Base-by-base conservation (phyloP, 805 yeast genomes). In the Sugiyamaella boreocaroliniensis region DNA sequence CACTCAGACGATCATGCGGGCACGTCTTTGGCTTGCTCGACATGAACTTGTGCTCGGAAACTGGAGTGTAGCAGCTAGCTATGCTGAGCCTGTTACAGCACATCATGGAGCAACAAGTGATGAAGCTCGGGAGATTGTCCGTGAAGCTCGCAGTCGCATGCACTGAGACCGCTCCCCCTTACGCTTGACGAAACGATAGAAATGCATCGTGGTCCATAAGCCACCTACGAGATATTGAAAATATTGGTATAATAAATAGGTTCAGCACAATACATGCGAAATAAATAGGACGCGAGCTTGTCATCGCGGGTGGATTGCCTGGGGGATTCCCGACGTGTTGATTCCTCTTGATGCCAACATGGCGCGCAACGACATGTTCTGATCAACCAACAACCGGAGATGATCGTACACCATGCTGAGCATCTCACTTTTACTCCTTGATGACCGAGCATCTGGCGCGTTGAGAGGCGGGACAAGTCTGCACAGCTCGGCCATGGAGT, bases 71-170 rank as follows among this genome's bases (percentile, higher is more conserved):
- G 96, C 97, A 0, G 82, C 82, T 56, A 79, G 76, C 48, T 80
- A 85, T 64, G 93, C 96, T 0, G 78, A 80, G 51, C 86, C 82
- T 52, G 75, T 89, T 58, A 76, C 79, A 4, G 78, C 75, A 50
- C 95, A 92, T 29, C 79, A 85, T n/a, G 84, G 89, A 11, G 88
- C 83, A 52, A 95, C 86, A 62, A 80, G 89, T 16, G 97, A 89
- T 61, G 97, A 89, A 65, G 97, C 96, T 0, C 72, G 96, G 43
- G 76, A 84, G 0, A 84, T 90, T 32, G 87, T 92, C 22, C 53
- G 56, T 45, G 58, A 43, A 45, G 48, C 48, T n/a, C 16, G 40
- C 11, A 34, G 26, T 16, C 40, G 41, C 14, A n/a, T 32, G 18
- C 48, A 32, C 29, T 14, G 9, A 8, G 26, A 32, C 6, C 10